phyloP scores from a whole-genome alignment of 768 basidiomycete genomes.

The Leccinum pellstonianum region DNA sequence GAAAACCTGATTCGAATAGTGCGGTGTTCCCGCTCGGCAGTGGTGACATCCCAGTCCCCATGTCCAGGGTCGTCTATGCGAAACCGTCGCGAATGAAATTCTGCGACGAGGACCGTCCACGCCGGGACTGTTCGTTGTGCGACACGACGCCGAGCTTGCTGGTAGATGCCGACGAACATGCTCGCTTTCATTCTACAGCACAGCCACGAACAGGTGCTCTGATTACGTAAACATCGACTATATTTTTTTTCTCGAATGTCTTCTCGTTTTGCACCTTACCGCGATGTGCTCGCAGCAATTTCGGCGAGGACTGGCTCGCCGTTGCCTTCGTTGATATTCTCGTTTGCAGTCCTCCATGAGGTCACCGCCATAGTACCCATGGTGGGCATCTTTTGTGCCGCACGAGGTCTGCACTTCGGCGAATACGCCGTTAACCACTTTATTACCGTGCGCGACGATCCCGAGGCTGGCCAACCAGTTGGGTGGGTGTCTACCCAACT shows the following conservation, averaged over 20 bases:
- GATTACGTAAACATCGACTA: constrained; percentile 23
- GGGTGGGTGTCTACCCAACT: constrained; percentile 46
- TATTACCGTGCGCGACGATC: not conserved
- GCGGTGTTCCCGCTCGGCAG: constrained; percentile 11
- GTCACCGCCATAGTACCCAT: constrained; percentile 78
- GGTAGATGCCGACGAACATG: constrained; percentile 20
- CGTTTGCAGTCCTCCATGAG: constrained; percentile 85
- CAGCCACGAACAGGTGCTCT: constrained; percentile 13
- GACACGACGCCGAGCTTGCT: constrained; percentile 8
- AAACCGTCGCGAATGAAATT: constrained; percentile 13
- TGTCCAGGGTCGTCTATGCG: constrained; percentile 26
- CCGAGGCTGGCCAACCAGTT: constrained; percentile 14
- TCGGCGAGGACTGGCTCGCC: constrained; percentile 73
- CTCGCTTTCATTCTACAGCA: constrained; percentile 1
- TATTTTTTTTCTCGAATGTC: constrained; percentile 18
- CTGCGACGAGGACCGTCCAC: not conserved
- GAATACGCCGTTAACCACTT: constrained; percentile 55
- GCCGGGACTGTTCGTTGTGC: constrained; percentile 1
- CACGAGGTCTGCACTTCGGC: constrained; percentile 67
- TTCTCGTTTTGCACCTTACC: constrained; percentile 47
- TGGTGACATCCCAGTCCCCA: constrained; percentile 14
- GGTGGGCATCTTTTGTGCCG: constrained; percentile 68
- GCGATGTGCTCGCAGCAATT: constrained; percentile 52
- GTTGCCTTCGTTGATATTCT: constrained; percentile 69
- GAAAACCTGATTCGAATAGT: constrained; percentile 43